Conservation (phyloP, 2,329 filamentous ascomycete genomes). For the Ceratocystiopsis minuta region DNA sequence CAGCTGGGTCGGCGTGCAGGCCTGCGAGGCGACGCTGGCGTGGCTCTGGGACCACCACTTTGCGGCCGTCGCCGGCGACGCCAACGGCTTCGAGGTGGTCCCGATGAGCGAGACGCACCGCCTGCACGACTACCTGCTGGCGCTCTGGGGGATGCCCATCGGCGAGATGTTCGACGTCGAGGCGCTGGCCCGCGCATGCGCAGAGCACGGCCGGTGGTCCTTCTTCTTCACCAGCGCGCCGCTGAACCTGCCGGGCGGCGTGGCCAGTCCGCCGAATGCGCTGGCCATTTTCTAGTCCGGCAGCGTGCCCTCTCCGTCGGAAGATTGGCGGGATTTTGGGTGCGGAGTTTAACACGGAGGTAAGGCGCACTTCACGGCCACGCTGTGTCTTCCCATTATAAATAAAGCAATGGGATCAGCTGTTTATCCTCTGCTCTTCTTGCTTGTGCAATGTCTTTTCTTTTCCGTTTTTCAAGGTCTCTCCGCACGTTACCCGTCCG, state of each 20-base stretch:
- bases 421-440: too few species aligned
- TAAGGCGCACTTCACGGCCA: too few species aligned
- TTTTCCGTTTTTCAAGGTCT: too few species aligned
- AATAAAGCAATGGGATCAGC: too few species aligned
- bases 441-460: too few species aligned
- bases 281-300: slow-evolving; percentile 23
- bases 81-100: slow-evolving; percentile 37
- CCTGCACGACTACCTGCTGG: slow-evolving; percentile 30
- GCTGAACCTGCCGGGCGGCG: slow-evolving; percentile 34
- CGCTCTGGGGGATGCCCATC: slow-evolving; percentile 33
- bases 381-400: too few species aligned
- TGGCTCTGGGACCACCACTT: slow-evolving; percentile 58
- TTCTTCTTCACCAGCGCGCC: slow-evolving; percentile 46
- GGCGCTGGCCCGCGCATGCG: slow-evolving; percentile 32
- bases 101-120: neutral
- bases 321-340: too few species aligned
- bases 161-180: slow-evolving; percentile 40
- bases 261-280: slow-evolving; percentile 30
- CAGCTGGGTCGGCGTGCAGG: slow-evolving; percentile 22
- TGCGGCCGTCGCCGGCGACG: slow-evolving; percentile 44
- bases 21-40: slow-evolving; percentile 31
- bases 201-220: slow-evolving; percentile 31
- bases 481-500: too few species aligned
- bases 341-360: too few species aligned
- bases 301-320: too few species aligned